Percentiles rank a stretch among this genome's conserved stretches.
Evolutionary conservation across 2,329 filamentous ascomycete genomes (phyloP).

Genomic region (Davidsoniella neocaledoniae): DNA sequence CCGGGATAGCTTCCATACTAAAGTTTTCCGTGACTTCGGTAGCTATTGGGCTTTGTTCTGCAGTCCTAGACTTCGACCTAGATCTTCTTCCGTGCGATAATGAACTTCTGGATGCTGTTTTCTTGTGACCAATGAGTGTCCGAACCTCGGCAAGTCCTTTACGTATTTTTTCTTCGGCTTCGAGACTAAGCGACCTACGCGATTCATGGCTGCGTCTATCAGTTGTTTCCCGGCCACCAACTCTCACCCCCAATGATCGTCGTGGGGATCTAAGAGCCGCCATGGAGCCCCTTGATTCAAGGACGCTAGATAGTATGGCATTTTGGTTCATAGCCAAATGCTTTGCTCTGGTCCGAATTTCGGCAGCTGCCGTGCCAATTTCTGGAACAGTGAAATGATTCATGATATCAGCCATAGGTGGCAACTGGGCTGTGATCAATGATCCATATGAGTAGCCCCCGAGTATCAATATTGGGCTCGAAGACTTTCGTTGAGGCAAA

Average conservation of each 20-base stretch:
- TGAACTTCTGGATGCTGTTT: slow-evolving; percentile 12
- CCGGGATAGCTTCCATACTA: slow-evolving; percentile 15
- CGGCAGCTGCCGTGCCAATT: slow-evolving; percentile 41
- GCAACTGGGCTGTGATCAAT: slow-evolving; percentile 59
- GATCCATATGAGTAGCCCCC: slow-evolving; percentile 87
- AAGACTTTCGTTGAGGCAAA: neutral
- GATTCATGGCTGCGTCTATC: slow-evolving; percentile 26
- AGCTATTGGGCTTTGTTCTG: neutral
- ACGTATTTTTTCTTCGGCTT: slow-evolving; percentile 31
- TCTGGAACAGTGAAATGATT: slow-evolving; percentile 36
- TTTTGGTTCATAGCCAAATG: slow-evolving; percentile 50
- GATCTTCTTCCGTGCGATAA: slow-evolving; percentile 5
- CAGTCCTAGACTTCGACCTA: neutral
- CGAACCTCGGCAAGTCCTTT: slow-evolving; percentile 32
- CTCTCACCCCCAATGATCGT: slow-evolving; percentile 25
- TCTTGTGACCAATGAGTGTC: slow-evolving; percentile 20
- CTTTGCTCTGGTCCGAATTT: slow-evolving; percentile 54
- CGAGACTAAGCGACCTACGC: slow-evolving; percentile 22
- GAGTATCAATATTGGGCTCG: slow-evolving; percentile 33
- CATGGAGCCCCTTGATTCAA: slow-evolving; percentile 19
- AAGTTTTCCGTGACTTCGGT: neutral
- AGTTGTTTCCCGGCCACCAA: slow-evolving; percentile 33
- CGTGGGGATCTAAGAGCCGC: slow-evolving; percentile 16
- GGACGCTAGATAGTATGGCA: slow-evolving; percentile 24
- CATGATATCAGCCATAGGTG: slow-evolving; percentile 43